Percentiles rank a stretch among this genome's conserved stretches.
phyloP scores from a whole-genome alignment of 305 asterid species.

The Plantago lanceolata region DNA sequence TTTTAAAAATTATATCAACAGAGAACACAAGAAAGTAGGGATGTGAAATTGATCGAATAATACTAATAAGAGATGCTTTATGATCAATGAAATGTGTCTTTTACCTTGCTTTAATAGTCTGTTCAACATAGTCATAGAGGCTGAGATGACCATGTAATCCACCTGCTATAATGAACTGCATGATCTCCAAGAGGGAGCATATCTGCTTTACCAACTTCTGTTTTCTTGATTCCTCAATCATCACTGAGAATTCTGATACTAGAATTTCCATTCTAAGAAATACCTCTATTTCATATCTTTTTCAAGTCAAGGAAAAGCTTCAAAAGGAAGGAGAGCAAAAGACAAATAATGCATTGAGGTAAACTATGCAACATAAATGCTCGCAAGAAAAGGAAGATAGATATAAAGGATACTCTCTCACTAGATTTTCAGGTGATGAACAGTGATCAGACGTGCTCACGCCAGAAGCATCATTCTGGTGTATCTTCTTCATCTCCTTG shows the following conservation, averaged over 20 bases:
- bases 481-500: slow-evolving; percentile 66
- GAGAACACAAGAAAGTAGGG: not conserved
- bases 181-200: slow-evolving; percentile 77
- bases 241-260: slow-evolving; percentile 39
- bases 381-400: slow-evolving; percentile 9
- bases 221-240: slow-evolving; percentile 54
- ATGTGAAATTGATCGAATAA: not conserved
- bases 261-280: slow-evolving; percentile 91
- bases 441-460: slow-evolving; percentile 26
- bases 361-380: slow-evolving; percentile 10
- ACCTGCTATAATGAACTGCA: slow-evolving; percentile 84
- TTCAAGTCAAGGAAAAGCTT: slow-evolving; percentile 41
- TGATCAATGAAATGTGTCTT: slow-evolving; percentile 8
- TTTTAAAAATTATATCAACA: not conserved
- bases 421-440: slow-evolving; percentile 42
- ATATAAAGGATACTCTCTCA: slow-evolving; percentile 79
- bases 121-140: slow-evolving; percentile 77
- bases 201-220: slow-evolving; percentile 71
- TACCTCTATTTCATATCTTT: slow-evolving; percentile 83
- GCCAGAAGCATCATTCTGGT: slow-evolving; percentile 31
- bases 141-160: slow-evolving; percentile 79
- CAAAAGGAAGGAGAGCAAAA: not conserved
- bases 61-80: not conserved
- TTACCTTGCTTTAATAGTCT: slow-evolving; percentile 77
- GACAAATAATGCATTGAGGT: too few species aligned